A percentile compares a stretch with the other conserved stretches of the same genome.
phyloP scores from a whole-genome alignment of 139 green algal species.

The Asterochloris erici region DNA sequence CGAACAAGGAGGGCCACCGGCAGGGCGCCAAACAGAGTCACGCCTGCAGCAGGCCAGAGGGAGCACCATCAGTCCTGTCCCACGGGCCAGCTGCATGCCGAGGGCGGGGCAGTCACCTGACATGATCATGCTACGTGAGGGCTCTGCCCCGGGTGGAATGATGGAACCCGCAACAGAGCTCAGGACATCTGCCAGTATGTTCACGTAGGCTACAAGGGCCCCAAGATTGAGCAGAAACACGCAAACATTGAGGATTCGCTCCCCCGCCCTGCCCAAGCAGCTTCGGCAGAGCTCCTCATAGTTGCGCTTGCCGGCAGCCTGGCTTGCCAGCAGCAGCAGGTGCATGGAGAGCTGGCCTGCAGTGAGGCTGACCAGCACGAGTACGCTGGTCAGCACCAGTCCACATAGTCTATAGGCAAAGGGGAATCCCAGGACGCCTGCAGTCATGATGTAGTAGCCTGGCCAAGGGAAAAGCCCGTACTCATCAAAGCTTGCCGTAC shows the following conservation, averaged over 20 bases:
- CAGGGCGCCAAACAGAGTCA: constrained; percentile 63
- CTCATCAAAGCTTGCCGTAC: constrained; percentile 43
- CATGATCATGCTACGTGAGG: constrained; percentile 59
- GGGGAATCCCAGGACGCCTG: constrained; percentile 59
- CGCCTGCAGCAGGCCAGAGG: constrained; percentile 22
- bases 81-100: not conserved
- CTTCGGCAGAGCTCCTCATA: constrained; percentile 65
- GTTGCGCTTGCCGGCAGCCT: constrained; percentile 53
- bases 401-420: constrained; percentile 45
- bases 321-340: constrained; percentile 66
- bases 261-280: constrained; percentile 28
- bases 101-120: constrained; percentile 14
- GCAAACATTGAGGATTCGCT: constrained; percentile 27
- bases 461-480: not conserved
- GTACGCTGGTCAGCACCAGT: constrained; percentile 54
- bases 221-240: constrained; percentile 39
- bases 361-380: constrained; percentile 63
- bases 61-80: not conserved
- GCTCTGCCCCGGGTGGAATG: constrained; percentile 77
- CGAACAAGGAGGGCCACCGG: constrained; percentile 68
- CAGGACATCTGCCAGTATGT: constrained; percentile 78
- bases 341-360: constrained; percentile 65
- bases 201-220: constrained; percentile 73
- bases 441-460: constrained; percentile 37
- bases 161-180: constrained; percentile 66